Evolutionary conservation across 371 early-diverging fungal genomes (phyloP).

Genomic region (Gilbertella persicaria): DNA sequence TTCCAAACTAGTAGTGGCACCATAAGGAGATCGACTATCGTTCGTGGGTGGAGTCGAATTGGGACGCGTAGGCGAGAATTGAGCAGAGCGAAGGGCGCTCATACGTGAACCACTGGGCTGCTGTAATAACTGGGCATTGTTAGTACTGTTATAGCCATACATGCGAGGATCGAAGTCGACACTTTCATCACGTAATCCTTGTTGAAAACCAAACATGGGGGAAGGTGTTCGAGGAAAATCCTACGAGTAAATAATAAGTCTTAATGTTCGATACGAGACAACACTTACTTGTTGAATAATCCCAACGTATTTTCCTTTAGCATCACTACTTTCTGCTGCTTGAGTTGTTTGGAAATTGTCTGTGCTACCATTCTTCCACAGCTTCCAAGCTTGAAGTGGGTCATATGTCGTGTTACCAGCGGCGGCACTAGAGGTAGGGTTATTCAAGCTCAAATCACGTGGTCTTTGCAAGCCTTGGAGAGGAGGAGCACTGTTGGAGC

Average conservation of each 20-base stretch:
- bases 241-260: background rate
- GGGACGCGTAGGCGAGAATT: slow-evolving; percentile 12
- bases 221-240: slow-evolving; percentile 20
- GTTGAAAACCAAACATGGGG: slow-evolving; percentile 20
- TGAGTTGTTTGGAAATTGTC: background rate
- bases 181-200: slow-evolving; percentile 2
- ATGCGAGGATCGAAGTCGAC: slow-evolving; percentile 7
- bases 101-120: slow-evolving; percentile 8
- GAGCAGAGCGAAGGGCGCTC: slow-evolving; percentile 7
- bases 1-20: background rate
- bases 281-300: slow-evolving; percentile 12
- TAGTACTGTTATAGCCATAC: slow-evolving; percentile 29
- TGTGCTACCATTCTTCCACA: slow-evolving; percentile 13
- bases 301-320: slow-evolving; percentile 15
- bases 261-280: background rate
- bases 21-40: slow-evolving; percentile 10
- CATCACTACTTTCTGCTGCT: slow-evolving; percentile 7
- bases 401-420: slow-evolving; percentile 1
- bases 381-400: slow-evolving; percentile 14
- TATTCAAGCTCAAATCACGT: slow-evolving; percentile 8
- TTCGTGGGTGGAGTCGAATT: slow-evolving; percentile 22
- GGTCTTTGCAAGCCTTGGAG: slow-evolving; percentile 12
- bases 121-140: slow-evolving; percentile 18
- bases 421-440: background rate
- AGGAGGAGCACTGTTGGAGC: slow-evolving; percentile 13